Evolutionary conservation across 2,329 filamentous ascomycete species (phyloP).

Genomic region (Aspergillus terreus): DNA sequence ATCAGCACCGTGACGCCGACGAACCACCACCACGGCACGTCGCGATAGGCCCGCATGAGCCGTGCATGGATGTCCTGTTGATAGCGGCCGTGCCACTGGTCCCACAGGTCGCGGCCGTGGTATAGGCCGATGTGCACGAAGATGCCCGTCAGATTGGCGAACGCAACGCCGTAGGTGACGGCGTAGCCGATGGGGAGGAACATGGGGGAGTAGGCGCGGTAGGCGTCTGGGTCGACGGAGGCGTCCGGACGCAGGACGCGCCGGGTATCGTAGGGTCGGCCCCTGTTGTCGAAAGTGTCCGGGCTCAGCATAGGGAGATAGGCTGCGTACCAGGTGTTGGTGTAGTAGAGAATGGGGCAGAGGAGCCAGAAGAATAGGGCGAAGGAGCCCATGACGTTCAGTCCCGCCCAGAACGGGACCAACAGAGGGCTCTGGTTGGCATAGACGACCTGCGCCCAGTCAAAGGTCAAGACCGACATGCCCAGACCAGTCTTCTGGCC

Average conservation of each 20-base stretch:
- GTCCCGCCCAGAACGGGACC: conserved; percentile 53
- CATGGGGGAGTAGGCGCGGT: conserved; percentile 62
- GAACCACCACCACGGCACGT: conserved; percentile 48
- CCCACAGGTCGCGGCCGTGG: conserved; percentile 35
- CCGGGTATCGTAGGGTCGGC: conserved; percentile 56
- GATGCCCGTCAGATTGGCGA: conserved; percentile 63
- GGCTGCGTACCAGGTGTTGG: conserved; percentile 56
- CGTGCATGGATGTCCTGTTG: conserved; percentile 42
- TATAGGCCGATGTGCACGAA: conserved; percentile 38
- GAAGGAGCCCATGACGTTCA: conserved; percentile 44
- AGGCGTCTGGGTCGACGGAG: conserved; percentile 57
- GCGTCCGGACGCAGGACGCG: conserved; percentile 56
- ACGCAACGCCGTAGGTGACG: conserved; percentile 57
- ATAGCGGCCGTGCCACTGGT: conserved; percentile 30
- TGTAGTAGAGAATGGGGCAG: conserved; percentile 43
- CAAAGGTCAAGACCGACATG: conserved; percentile 67
- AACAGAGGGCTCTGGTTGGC: conserved; percentile 66
- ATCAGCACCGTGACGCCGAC: conserved; percentile 34
- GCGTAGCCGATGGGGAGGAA: conserved; percentile 60
- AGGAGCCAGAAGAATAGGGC: conserved; percentile 44
- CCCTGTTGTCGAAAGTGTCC: conserved; percentile 63
- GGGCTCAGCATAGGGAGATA: conserved; percentile 61
- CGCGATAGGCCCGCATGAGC: conserved; percentile 39
- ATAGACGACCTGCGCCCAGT: conserved; percentile 70
- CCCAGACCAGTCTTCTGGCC: conserved; percentile 65